Percentiles rank a stretch among this genome's conserved stretches.
Conservation (phyloP, 2,329 filamentous ascomycete species). For the Ceratocystis albifundus region DNA sequence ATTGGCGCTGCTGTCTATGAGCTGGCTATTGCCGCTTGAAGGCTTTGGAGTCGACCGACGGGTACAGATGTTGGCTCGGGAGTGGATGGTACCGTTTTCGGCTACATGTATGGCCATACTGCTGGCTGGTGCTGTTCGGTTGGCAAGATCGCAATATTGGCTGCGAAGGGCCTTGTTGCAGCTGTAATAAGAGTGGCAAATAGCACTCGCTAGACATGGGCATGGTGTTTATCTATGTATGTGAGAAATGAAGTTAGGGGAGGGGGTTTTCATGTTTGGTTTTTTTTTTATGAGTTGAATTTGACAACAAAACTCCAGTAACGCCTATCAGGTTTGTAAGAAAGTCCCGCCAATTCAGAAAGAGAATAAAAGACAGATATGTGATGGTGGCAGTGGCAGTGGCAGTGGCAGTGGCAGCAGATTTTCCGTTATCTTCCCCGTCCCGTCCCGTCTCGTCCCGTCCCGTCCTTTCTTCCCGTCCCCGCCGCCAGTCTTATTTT, state of each 20-base stretch:
- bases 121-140: background rate
- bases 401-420: background rate
- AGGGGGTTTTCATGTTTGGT: conserved; percentile 14
- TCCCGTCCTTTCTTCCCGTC: background rate
- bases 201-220: background rate
- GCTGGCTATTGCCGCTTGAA: background rate
- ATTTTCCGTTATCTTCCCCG: background rate
- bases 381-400: background rate
- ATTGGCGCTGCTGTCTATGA: background rate
- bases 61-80: background rate
- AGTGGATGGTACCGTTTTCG: conserved; percentile 11
- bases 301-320: conserved; percentile 22
- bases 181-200: background rate
- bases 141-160: background rate
- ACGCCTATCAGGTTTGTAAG: conserved; percentile 22
- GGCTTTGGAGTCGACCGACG: background rate
- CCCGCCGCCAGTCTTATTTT: background rate
- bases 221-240: background rate
- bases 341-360: conserved; percentile 21
- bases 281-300: conserved; percentile 20
- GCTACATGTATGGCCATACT: background rate
- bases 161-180: conserved; percentile 1
- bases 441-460: too few species aligned
- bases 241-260: background rate
- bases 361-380: conserved; percentile 13